Evolutionary conservation across 768 basidiomycete species (phyloP), one percentile per base, ranked within the genome.

Genomic region (Lactifluus subvellereus): DNA sequence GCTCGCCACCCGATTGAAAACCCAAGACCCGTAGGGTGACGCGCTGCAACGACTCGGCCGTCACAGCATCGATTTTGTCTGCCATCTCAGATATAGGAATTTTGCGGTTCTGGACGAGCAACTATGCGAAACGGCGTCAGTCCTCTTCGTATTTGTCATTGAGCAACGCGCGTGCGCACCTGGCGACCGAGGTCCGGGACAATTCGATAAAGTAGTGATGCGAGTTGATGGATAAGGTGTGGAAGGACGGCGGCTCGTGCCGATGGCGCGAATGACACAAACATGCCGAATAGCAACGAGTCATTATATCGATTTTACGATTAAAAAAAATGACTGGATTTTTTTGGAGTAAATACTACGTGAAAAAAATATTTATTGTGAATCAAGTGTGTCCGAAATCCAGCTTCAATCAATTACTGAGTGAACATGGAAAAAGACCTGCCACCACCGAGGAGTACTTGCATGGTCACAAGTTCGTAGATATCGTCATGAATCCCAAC

Each of bases 391-490:
- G n/a, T n/a, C n/a, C n/a, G n/a, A n/a, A n/a, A n/a, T n/a, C n/a
- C n/a, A n/a, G n/a, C n/a, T n/a, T n/a, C n/a, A n/a, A n/a, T n/a
- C n/a, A n/a, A n/a, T n/a, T n/a, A n/a, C n/a, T n/a, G n/a, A n/a
- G n/a, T n/a, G n/a, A n/a, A n/a, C n/a, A n/a, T n/a, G n/a, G 94
- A 97, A 80, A 99, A 99, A 72, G 88, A 91, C 18, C 94, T 94
- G 10, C 96, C 96, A 0, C 96, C 96, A 37, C 96, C 96, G 16
- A 99, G 83, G 49, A 98, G 83, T 30, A 95, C 88, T 71, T 99
- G 95, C 77, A 98, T 88, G 2, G 91, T 93, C 20, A 96, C 96
- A 18, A 96, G 80, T 6, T 92, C 83, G 73, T 94, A 98, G 55
- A 98, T 88, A 71, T 97, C 85, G 67, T 96, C 91, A 70, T 89